Conservation (phyloP, 2,329 filamentous ascomycete genomes). For the Cladosporium austrohemisphaericum region DNA sequence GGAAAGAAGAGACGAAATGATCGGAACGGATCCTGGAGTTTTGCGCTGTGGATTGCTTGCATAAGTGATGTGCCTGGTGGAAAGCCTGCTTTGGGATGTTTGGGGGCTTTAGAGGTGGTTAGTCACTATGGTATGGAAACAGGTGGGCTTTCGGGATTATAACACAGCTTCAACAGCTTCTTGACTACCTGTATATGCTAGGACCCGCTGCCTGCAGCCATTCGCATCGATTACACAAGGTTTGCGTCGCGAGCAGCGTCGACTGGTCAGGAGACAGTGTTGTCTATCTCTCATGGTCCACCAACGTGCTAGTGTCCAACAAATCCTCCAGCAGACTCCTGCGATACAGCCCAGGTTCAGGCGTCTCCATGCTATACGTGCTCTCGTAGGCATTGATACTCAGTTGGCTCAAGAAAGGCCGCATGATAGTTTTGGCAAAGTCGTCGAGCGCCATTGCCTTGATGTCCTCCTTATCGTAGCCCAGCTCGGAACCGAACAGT, state of each 20-base stretch:
- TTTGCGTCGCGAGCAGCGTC: too few relatives aligned
- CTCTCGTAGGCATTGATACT: slow-evolving; percentile 93
- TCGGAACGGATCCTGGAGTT: not conserved
- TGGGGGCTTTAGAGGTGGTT: too few relatives aligned
- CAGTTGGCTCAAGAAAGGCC: slow-evolving; percentile 85
- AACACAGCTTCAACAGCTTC: too few relatives aligned
- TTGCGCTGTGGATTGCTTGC: not conserved
- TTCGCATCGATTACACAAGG: too few relatives aligned
- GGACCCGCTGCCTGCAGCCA: too few relatives aligned
- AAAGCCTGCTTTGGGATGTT: too few relatives aligned
- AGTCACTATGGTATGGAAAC: too few relatives aligned
- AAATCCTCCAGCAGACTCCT: slow-evolving; percentile 30
- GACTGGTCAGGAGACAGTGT: not conserved
- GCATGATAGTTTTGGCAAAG: slow-evolving; percentile 71
- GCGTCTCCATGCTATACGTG: slow-evolving; percentile 75
- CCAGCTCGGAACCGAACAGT: not conserved
- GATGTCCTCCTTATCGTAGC: slow-evolving; percentile 50
- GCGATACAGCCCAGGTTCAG: slow-evolving; percentile 62
- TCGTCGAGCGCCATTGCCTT: slow-evolving; percentile 54
- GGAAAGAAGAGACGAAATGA: slow-evolving; percentile 5
- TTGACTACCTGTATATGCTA: too few relatives aligned
- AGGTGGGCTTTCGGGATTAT: too few relatives aligned
- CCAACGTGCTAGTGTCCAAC: slow-evolving; percentile 48
- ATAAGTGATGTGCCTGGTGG: not conserved
- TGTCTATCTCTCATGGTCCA: slow-evolving; percentile 21